A percentile compares a stretch with the other conserved stretches of the same genome.
Evolutionary conservation across 192 early-diverging fungal genomes (phyloP).

Genomic region (Radiomyces spectabilis): DNA sequence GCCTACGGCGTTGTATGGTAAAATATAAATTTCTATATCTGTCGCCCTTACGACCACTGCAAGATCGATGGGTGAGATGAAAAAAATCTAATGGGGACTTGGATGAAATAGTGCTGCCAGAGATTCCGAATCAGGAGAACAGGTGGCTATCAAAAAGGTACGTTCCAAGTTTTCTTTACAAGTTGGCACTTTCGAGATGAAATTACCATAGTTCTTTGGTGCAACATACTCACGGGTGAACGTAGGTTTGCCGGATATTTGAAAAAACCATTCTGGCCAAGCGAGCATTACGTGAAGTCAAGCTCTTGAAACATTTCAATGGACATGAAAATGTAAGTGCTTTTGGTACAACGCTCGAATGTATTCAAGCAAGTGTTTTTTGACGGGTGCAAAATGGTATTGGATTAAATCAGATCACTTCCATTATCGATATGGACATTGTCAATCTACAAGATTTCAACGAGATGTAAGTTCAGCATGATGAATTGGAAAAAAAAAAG

Average conservation of each 20-base stretch:
- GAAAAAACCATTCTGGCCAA: conserved; percentile 65
- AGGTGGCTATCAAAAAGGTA: conserved; percentile 69
- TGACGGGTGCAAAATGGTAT: too few relatives aligned
- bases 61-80: conserved; percentile 3
- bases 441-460: conserved; percentile 81
- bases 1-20: conserved; percentile 67
- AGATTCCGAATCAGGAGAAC: conserved; percentile 28
- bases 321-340: conserved; percentile 68
- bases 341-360: background rate
- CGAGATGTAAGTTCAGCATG: conserved; percentile 62
- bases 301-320: conserved; percentile 62
- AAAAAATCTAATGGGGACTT: background rate
- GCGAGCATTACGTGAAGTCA: conserved; percentile 65
- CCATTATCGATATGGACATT: conserved; percentile 80
- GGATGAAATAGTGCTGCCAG: conserved; percentile 30
- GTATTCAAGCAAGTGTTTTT: background rate
- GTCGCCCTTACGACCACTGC: too few relatives aligned
- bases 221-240: too few relatives aligned
- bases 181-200: too few relatives aligned
- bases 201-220: too few relatives aligned
- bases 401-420: conserved; percentile 34
- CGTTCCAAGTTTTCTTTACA: too few relatives aligned
- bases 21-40: conserved; percentile 1
- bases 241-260: conserved; percentile 45
- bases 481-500: background rate